Evolutionary conservation across 1,284 basidiomycete genomes (phyloP), one percentile per base, ranked within the genome.

Genomic region (Leccinum insolens): DNA sequence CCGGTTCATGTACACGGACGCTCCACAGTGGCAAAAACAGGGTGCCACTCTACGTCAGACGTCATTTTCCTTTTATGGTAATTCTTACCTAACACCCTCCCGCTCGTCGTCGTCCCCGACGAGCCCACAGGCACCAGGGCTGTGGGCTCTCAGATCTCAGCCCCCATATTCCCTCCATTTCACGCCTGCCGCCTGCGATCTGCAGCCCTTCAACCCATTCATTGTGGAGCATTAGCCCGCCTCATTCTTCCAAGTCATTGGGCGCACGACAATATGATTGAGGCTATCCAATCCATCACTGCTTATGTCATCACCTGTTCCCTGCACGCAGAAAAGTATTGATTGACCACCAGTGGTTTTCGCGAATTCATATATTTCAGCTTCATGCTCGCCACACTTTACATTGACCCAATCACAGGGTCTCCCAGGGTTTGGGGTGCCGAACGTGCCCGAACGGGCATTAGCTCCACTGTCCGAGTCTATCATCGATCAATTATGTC

Each of bases 1-100:
- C 62, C 63, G 66, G 68, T 63, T 76, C 70, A 77, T 77, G 72
- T 70, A 79, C 75, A 75, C 77, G 71, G 61, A 70, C 15, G 77
- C 75, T 77, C 75, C 75, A 77, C 75, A 79, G 67, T 72, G 75
- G 76, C 76, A 71, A 79, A 76, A 79, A 79, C 76, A 77, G 75
- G 75, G 78, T 78, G 25, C 77, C 72, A 76, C 75, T 65, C 71
- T 63, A 72, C 66, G 72, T 77, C 75, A 75, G 74, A 79, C 77
- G 76, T 79, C 75, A 78, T 78, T 60, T 57, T 14, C 71, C 68
- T 66, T 68, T 68, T 74, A 65, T 68, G 28, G 64, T 7, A 63
- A 14, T 25, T 6, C 12, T 66, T 66, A 69, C 69, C 46, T 68
- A 64, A 61, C 63, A 39, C 44, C 60, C 61, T 63, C 25, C 61